phyloP scores from a whole-genome alignment of 805 yeast genomes.

The Teunomyces cretensis region DNA sequence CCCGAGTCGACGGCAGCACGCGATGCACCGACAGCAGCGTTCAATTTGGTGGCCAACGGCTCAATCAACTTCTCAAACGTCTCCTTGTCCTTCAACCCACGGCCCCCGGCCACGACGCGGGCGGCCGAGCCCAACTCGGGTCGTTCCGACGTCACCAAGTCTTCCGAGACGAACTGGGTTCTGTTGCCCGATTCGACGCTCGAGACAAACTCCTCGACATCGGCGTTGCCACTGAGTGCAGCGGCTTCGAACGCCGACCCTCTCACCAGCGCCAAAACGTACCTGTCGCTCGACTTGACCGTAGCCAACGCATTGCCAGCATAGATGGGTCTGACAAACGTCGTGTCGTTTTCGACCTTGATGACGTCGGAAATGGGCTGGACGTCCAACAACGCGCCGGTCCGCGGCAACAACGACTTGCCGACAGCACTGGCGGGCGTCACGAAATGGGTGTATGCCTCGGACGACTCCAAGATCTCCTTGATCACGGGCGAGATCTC shows the following conservation, averaged over 20 bases:
- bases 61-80: constrained; percentile 72
- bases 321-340: constrained; percentile 90
- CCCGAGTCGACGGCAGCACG: constrained; percentile 98
- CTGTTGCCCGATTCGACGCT: constrained; percentile 19
- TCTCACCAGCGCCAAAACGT: constrained; percentile 75
- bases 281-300: constrained; percentile 65
- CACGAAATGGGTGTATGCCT: constrained; percentile 67
- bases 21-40: constrained; percentile 96
- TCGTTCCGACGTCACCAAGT: constrained; percentile 73
- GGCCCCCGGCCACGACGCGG: constrained; percentile 86
- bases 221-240: constrained; percentile 33
- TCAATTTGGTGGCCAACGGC: constrained; percentile 80
- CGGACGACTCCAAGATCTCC: constrained; percentile 41
- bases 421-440: constrained; percentile 86
- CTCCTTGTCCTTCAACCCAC: constrained; percentile 89
- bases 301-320: constrained; percentile 94
- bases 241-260: constrained; percentile 71
- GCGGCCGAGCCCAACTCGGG: constrained; percentile 89
- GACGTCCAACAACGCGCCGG: constrained; percentile 78
- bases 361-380: constrained; percentile 88
- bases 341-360: constrained; percentile 60
- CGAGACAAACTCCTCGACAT: constrained; percentile 47
- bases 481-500: constrained; percentile 67
- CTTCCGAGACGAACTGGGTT: constrained; percentile 71
- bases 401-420: constrained; percentile 80